Base-by-base conservation (phyloP, 371 early-diverging fungal genomes). In the Lichtheimia corymbifera region DNA sequence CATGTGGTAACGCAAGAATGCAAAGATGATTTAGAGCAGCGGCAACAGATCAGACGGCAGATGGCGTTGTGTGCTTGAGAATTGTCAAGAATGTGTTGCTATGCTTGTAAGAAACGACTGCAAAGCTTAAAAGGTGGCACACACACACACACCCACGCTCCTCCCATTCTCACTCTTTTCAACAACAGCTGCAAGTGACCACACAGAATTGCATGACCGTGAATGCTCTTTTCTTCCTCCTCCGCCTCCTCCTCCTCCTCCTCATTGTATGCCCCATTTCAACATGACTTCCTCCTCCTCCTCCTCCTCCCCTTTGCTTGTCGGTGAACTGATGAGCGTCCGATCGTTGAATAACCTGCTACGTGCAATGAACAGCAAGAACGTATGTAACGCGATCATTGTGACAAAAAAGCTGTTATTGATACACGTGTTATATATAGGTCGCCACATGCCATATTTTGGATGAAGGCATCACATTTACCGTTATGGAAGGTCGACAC, bases 401-500 rank as follows among this genome's bases (percentile, higher is more conserved):
- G 22, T 22, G 22, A 28, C 5, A 28, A 28, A 28, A 28, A 35
- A 9, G 11, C 5, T 9, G 0, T 35, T 35, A 35, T 2, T 35
- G 35, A 35, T 11, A 35, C 35, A 9, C 11, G 35, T 35, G 6
- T 9, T 35, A 9, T 35, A 28, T 28, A 35, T 53, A 75, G 75
- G 55, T 57, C 6, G 67, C 70, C 18, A 69, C 65, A 22, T 67
- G 67, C 20, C 61, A 61, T 50, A 68, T 77, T 51, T 62, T 65
- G 44, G 68, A 70, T 51, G 76, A 76, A 63, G 81, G 78, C 0
- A 28, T 80, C 4, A 69, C 69, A 2, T 61, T 80, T 18, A 66
- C 75, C 3, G 69, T 68, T 3, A 68, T 70, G 59, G 66, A 72
- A 17, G 30, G 60, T 4, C 71, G 65, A 7, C 50, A 63, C 24